Base-by-base conservation (phyloP, 2,329 filamentous ascomycete species). In the Calonectria hawksworthii region DNA sequence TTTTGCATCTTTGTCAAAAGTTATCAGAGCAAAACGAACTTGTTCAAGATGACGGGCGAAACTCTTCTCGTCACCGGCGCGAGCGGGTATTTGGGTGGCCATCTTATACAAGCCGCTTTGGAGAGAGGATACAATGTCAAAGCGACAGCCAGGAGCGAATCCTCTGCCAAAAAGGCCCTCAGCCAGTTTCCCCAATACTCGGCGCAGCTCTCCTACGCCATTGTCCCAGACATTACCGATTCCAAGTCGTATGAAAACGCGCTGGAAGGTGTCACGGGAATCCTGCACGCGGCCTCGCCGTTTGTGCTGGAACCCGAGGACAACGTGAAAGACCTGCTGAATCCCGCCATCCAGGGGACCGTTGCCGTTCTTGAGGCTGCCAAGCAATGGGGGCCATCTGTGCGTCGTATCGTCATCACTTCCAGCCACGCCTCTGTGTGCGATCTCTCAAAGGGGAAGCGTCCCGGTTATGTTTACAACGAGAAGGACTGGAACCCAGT, bases 201-300 rank as follows among this genome's bases (percentile, higher is more conserved):
- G 11, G 38, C n/a, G 2, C 23, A 73, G 34, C 66, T 75, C n/a
- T 69, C 73, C 14, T 61, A 54, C 6, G 50, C 59, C 18, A 75
- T 75, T 47, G 73, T 75, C 3, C 66, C 73, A 23, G 73, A 75
- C 66, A 73, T 75, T 11, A 73, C 73, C 11, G 7, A 65, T 4
- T 30, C 30, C 26, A 18, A 38, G 16, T 51, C 69, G 4, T 74
- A 72, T 38, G 64, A 74, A 23, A 23, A 50, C 1, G 64, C 69
- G 2, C 75, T 84, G 82, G 50, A 75, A 64, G 18, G 84, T 82
- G 47, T 71, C 52, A 4, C 14, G 72, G n/a, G 51, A 52, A 93
- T 96, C 64, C 88, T 95, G 67, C 93, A 95, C 83, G 95, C 93
- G 8, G 93, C 94, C 2, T 93, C 91, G 0, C 94, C 95, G 0